phyloP scores from a whole-genome alignment of 108 stramenopile species.

The Schizochytrium sp. region DNA sequence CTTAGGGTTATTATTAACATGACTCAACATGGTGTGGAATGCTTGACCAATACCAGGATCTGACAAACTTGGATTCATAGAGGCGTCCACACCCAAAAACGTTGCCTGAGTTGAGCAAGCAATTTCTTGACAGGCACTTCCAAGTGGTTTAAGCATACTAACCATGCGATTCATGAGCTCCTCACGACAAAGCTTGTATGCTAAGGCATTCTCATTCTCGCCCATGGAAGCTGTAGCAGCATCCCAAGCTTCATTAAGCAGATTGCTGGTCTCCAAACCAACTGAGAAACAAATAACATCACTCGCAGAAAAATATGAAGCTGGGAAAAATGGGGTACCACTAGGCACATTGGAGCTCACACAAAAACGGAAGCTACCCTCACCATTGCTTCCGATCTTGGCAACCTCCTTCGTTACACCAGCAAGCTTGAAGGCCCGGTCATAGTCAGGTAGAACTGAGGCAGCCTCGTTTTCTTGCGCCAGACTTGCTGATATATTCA shows the following conservation, averaged over 20 bases:
- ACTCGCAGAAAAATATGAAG: conserved; percentile 14
- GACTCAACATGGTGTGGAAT: background rate
- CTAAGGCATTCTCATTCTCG: background rate
- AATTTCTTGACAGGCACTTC: background rate
- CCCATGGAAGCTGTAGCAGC: background rate
- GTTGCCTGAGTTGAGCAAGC: background rate
- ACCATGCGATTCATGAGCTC: conserved; percentile 14
- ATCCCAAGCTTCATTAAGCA: background rate
- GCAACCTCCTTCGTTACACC: background rate
- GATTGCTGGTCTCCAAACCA: conserved; percentile 58
- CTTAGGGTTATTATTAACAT: background rate
- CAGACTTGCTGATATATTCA: conserved; percentile 23
- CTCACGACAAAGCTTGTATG: background rate
- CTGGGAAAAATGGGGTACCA: conserved; percentile 66
- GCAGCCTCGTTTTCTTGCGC: background rate
- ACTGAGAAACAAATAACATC: background rate
- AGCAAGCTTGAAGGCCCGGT: background rate
- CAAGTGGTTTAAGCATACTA: background rate
- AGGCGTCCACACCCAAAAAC: conserved; percentile 54
- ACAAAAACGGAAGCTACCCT: conserved; percentile 64
- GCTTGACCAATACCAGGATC: conserved; percentile 30
- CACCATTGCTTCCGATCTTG: background rate
- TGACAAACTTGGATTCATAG: conserved; percentile 62
- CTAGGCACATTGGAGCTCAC: background rate
- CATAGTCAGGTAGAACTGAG: background rate